Evolutionary conservation across 2,329 filamentous ascomycete species (phyloP).

Genomic region (Scolecobasidium constrictum): DNA sequence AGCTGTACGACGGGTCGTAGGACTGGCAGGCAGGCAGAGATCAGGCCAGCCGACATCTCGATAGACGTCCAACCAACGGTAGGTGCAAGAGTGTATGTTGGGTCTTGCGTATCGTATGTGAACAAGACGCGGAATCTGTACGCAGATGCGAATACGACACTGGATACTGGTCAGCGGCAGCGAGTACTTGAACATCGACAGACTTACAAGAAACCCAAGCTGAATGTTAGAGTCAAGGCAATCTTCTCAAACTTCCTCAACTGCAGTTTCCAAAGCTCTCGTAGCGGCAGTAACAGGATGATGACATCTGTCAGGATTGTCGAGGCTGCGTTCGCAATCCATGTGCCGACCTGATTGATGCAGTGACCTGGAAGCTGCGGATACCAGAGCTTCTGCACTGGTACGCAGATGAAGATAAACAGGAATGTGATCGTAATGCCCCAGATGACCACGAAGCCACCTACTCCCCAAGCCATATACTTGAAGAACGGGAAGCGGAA

Average conservation of each 20-base stretch:
- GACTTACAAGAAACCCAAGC: constrained; percentile 33
- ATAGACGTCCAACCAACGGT: neutral
- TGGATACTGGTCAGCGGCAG: constrained; percentile 10
- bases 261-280: constrained; percentile 35
- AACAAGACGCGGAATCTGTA: constrained; percentile 11
- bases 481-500: neutral
- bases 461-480: neutral
- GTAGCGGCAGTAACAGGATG: constrained; percentile 37
- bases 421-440: neutral
- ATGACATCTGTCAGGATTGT: constrained; percentile 37
- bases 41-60: neutral
- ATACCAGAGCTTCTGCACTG: constrained; percentile 40
- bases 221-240: constrained; percentile 33
- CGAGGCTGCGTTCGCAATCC: constrained; percentile 39
- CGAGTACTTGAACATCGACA: neutral
- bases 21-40: neutral
- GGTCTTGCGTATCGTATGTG: neutral
- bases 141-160: constrained; percentile 14
- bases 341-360: constrained; percentile 39
- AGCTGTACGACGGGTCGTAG: neutral
- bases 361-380: constrained; percentile 34
- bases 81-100: neutral
- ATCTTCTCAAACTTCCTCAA: constrained; percentile 32
- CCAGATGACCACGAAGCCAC: neutral
- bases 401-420: constrained; percentile 26